Conservation (phyloP, 2,329 filamentous ascomycete genomes). For the Scedosporium apiospermum region DNA sequence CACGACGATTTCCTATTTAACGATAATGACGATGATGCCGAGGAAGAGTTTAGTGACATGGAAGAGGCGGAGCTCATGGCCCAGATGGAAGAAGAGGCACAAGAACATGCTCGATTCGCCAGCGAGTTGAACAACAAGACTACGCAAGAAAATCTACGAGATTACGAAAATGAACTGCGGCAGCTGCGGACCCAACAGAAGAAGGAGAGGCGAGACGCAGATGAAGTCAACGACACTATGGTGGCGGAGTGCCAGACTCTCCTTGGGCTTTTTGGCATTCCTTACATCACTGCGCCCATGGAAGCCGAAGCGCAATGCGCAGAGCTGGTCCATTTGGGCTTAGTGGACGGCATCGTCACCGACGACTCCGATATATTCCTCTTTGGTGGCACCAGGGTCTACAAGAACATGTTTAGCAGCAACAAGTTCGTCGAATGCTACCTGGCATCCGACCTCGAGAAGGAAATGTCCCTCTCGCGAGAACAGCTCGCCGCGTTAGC, state of each 20-base stretch:
- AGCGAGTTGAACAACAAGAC: conserved; percentile 74
- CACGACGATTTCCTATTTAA: conserved; percentile 7
- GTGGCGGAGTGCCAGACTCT: conserved; percentile 89
- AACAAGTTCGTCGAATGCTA: conserved; percentile 99
- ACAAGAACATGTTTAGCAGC: conserved; percentile 99
- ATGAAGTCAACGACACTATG: conserved; percentile 96
- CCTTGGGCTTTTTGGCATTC: conserved; percentile 81
- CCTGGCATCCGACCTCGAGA: conserved; percentile 70
- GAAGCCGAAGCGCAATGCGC: conserved; percentile 98
- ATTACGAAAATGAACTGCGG: conserved; percentile 82
- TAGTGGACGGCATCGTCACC: conserved; percentile 96
- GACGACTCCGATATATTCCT: conserved; percentile 96
- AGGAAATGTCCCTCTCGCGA: conserved; percentile 80
- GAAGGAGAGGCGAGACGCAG: conserved; percentile 89
- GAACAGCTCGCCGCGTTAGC: conserved; percentile 82
- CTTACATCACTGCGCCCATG: conserved; percentile 97
- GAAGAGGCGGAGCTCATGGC: conserved; percentile 85
- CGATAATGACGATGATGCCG: conserved; percentile 49
- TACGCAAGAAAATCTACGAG: conserved; percentile 57
- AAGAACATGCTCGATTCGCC: conserved; percentile 89
- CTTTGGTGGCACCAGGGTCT: conserved; percentile 90
- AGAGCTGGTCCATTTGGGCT: conserved; percentile 71
- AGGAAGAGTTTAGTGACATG: conserved; percentile 70
- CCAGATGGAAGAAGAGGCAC: conserved; percentile 79
- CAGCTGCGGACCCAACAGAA: conserved; percentile 89